These are phyloP conservation scores for Pythium vanterpoolii DNA, from an alignment of 352 stramenopile species.

Conservation along the genomic window DNA sequence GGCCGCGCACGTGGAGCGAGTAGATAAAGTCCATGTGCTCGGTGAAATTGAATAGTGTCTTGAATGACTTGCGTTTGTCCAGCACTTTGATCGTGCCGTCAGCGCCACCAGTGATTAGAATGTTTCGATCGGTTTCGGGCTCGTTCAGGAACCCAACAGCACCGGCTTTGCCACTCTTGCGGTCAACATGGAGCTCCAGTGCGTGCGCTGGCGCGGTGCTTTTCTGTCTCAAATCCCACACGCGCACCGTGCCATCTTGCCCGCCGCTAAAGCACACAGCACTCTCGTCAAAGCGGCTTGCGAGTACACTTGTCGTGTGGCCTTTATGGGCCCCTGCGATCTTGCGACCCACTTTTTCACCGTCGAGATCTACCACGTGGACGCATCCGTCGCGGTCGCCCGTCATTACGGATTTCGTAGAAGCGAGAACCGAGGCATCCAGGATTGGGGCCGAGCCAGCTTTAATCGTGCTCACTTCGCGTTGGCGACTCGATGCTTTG, in stretches of 20 bases:
- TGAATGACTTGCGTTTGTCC: conserved; percentile 57
- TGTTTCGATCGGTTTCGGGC: conserved; percentile 36
- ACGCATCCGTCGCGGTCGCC: conserved; percentile 70
- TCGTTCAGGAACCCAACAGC: conserved; percentile 69
- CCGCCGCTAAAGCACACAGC: conserved; percentile 60
- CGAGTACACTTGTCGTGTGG: conserved; percentile 63
- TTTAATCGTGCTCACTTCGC: conserved; percentile 53
- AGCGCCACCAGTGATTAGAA: conserved; percentile 65
- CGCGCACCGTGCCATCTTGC: conserved; percentile 67
- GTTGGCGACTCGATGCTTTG: conserved; percentile 40
- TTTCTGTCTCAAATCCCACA: conserved; percentile 75
- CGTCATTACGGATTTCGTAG: conserved; percentile 29
- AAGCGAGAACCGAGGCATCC: conserved; percentile 38
- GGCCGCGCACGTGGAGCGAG: conserved; percentile 53
- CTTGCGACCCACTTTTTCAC: conserved; percentile 41
- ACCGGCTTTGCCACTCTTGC: conserved; percentile 52
- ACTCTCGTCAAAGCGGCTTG: conserved; percentile 23
- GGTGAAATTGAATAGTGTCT: conserved; percentile 46
- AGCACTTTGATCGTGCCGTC: conserved; percentile 79
- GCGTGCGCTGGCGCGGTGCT: conserved; percentile 13
- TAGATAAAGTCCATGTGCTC: conserved; percentile 90
- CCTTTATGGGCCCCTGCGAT: conserved; percentile 44
- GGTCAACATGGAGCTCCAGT: conserved; percentile 56
- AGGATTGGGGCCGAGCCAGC: conserved; percentile 57
- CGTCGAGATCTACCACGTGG: conserved; percentile 55